These are phyloP conservation scores for Colletotrichum scovillei DNA, from an alignment of 2,329 filamentous ascomycete species.

Conservation along the genomic window DNA sequence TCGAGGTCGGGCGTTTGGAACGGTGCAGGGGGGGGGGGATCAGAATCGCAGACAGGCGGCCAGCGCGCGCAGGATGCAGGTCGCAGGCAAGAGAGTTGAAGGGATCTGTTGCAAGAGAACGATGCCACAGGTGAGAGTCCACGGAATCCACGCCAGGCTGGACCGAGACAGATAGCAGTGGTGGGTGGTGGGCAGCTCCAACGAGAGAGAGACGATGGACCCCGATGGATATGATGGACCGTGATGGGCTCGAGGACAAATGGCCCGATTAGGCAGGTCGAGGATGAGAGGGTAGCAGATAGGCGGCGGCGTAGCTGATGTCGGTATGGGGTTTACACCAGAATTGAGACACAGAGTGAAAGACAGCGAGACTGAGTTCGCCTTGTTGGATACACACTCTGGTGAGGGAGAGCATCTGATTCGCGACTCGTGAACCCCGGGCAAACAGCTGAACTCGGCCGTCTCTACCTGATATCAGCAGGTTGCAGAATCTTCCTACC, in stretches of 20 bases:
- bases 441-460: constrained; percentile 2
- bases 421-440: constrained; percentile 6
- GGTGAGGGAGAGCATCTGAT: background rate
- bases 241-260: constrained; percentile 31
- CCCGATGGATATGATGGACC: constrained; percentile 16
- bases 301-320: constrained; percentile 16
- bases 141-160: constrained; percentile 12
- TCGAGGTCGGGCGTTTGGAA: background rate
- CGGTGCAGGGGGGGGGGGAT: background rate
- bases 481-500: background rate
- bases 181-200: constrained; percentile 6
- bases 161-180: constrained; percentile 20
- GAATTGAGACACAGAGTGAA: background rate
- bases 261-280: constrained; percentile 36
- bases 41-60: background rate
- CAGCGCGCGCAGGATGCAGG: background rate
- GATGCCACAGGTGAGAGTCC: constrained; percentile 10
- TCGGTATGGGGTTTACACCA: constrained; percentile 4
- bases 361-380: background rate
- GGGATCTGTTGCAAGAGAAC: background rate
- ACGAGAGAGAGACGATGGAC: constrained; percentile 27
- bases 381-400: background rate
- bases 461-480: constrained; percentile 2
- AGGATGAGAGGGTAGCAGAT: constrained; percentile 13
- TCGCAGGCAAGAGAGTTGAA: background rate